These are phyloP conservation scores for Inonotus hispidus DNA, from an alignment of 1,284 basidiomycete genomes.

Conservation along the genomic window DNA sequence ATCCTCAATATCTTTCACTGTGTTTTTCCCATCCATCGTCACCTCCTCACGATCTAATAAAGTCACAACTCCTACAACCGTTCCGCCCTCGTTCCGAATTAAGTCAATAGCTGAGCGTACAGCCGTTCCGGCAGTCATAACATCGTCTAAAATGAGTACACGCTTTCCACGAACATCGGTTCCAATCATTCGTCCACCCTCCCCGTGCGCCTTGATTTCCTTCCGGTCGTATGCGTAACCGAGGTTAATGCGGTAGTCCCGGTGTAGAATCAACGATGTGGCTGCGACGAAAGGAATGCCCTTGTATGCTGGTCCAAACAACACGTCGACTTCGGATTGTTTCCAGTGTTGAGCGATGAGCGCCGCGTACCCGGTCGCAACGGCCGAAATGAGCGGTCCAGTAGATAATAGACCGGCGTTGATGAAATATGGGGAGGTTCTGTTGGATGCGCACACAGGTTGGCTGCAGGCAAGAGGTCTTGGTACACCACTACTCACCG, in stretches of 20 bases:
- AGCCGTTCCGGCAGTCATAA: constrained; percentile 95
- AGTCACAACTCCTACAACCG: constrained; percentile 89
- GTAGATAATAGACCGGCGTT: constrained; percentile 89
- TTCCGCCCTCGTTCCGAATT: constrained; percentile 61
- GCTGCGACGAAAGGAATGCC: constrained; percentile 93
- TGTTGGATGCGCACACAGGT: constrained; percentile 27
- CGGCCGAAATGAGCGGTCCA: constrained; percentile 73
- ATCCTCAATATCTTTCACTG: constrained; percentile 81
- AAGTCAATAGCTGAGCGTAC: constrained; percentile 77
- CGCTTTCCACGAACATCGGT: constrained; percentile 72
- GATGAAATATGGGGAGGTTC: constrained; percentile 94
- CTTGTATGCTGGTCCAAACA: constrained; percentile 98
- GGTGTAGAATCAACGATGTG: constrained; percentile 74
- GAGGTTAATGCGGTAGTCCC: constrained; percentile 60
- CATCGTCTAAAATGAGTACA: constrained; percentile 92
- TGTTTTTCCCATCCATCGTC: constrained; percentile 52
- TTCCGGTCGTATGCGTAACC: constrained; percentile 93
- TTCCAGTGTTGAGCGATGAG: constrained; percentile 58
- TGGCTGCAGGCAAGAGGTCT: neutral
- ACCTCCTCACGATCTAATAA: constrained; percentile 90
- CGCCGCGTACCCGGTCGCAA: constrained; percentile 85
- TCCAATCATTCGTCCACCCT: constrained; percentile 93
- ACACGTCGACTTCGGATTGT: constrained; percentile 62
- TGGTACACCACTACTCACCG: constrained; percentile 48
- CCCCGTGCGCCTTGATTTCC: constrained; percentile 94